Base-by-base conservation (phyloP, 163 green algal genomes). In the Scenedesmus sp. region DNA sequence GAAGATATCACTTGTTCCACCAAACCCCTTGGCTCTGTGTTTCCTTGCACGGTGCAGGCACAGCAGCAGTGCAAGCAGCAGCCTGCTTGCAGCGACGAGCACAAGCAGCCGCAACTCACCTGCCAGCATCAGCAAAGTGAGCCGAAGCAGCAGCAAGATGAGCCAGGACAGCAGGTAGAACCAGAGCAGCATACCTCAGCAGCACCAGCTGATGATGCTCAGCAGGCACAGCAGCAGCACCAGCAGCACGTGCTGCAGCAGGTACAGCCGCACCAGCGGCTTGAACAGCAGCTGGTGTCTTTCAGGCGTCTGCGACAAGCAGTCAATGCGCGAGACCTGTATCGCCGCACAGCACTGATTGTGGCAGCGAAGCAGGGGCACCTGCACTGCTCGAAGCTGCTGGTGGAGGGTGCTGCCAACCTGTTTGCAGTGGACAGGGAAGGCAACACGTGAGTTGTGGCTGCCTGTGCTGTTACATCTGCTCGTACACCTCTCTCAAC, bases 361-460 rank as follows among this genome's bases (percentile, higher is more conserved):
- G 53, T 92, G 46, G 83, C 89, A 37, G 89, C 89, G 26, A 92
- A 90, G 89, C 83, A 87, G 51, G 89, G 89, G 1, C 89, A 92
- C 83, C 59, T 92, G 42, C 72, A 73, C 43, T 89, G 72, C n/a
- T 56, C 68, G 35, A 22, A 72, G 51, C n/a, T 86, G 40, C 73
- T 92, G 49, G 82, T 85, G 37, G 72, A 89, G 20, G 43, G 65
- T 26, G 89, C 89, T 15, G 81, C 82, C 15, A 92, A 92, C 83
- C 12, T 92, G 9, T 92, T 92, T 82, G 89, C 83, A 68, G 56
- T 83, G 26, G 89, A 92, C 83, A 61, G 83, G 24, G 83, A 89
- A 43, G 89, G 65, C 40, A 92, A 92, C 81, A 92, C 88, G 65
- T 92, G 85, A 84, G 85, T n/a, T n/a, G n/a, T 73, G 44, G 65